Conservation (phyloP, 495 filamentous ascomycete genomes). For the Paragyromitra xinjiangensis region DNA sequence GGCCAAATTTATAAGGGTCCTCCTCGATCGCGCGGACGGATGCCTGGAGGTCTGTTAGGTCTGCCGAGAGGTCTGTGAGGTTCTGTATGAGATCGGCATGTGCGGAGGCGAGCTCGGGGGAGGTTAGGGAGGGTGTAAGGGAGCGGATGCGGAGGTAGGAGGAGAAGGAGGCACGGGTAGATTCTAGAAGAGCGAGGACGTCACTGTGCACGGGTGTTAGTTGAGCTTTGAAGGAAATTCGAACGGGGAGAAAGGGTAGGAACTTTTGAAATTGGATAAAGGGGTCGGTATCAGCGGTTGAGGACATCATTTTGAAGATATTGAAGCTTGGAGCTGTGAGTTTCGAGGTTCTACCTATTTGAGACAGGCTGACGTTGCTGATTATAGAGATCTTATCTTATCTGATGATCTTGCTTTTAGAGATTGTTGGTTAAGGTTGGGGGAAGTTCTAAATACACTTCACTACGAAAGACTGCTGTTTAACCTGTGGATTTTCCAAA, state of each 20-base stretch:
- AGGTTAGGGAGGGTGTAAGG: conserved; percentile 70
- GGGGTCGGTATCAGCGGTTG: conserved; percentile 79
- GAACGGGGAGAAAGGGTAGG: conserved; percentile 49
- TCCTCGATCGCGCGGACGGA: conserved; percentile 87
- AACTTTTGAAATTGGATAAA: conserved; percentile 94
- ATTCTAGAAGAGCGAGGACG: conserved; percentile 80
- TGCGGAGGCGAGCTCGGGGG: conserved; percentile 86
- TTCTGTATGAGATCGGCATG: conserved; percentile 81
- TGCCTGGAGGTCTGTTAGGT: conserved; percentile 87
- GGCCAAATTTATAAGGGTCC: conserved; percentile 87
- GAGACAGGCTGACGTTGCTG: conserved; percentile 15
- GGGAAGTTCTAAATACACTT: background rate
- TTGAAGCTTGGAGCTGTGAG: conserved; percentile 27
- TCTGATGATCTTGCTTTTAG: conserved; percentile 24
- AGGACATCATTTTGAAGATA: conserved; percentile 72
- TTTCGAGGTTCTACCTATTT: background rate
- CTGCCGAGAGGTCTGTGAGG: conserved; percentile 78
- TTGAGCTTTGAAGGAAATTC: conserved; percentile 17
- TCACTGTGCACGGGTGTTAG: conserved; percentile 67
- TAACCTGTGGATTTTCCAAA: background rate
- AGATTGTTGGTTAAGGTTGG: background rate
- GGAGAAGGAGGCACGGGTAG: conserved; percentile 83
- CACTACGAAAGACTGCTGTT: too few species aligned
- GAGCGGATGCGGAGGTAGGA: conserved; percentile 97
- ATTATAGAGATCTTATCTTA: conserved; percentile 42